These are phyloP conservation scores for Botrytis aclada DNA, from an alignment of 2,329 filamentous ascomycete species.

Conservation along the genomic window DNA sequence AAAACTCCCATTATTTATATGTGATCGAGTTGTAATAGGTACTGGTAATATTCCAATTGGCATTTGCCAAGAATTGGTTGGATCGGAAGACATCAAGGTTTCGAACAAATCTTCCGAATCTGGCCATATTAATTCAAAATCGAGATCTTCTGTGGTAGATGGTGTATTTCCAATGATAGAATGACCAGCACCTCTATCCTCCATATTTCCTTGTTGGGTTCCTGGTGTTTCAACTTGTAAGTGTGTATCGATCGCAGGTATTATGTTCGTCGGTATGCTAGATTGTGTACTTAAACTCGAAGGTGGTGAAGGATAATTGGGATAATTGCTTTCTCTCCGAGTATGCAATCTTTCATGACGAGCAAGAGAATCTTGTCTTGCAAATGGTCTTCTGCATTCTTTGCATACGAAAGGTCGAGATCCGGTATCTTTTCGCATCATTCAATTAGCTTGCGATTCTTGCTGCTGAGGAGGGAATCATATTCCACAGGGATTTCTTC, in stretches of 20 bases:
- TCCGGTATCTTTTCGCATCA: slow-evolving; percentile 23
- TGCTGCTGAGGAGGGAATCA: slow-evolving; percentile 11
- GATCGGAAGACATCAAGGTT: slow-evolving; percentile 43
- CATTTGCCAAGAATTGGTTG: slow-evolving; percentile 43
- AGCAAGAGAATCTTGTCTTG: slow-evolving; percentile 44
- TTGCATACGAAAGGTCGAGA: slow-evolving; percentile 41
- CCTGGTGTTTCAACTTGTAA: slow-evolving; percentile 6
- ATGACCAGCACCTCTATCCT: not conserved
- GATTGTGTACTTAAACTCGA: slow-evolving; percentile 19
- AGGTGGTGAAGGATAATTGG: slow-evolving; percentile 29
- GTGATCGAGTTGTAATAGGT: slow-evolving; percentile 40
- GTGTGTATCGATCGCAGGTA: slow-evolving; percentile 15
- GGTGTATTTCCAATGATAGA: slow-evolving; percentile 16
- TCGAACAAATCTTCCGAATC: slow-evolving; percentile 46
- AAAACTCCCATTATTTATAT: slow-evolving; percentile 29
- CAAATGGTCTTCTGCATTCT: slow-evolving; percentile 42
- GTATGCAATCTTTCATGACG: slow-evolving; percentile 44
- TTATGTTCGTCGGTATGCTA: slow-evolving; percentile 1
- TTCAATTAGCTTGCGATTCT: slow-evolving; percentile 24
- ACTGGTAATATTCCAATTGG: slow-evolving; percentile 43
- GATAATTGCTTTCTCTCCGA: slow-evolving; percentile 30
- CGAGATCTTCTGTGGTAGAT: slow-evolving; percentile 24
- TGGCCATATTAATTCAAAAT: slow-evolving; percentile 45
- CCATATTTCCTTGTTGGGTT: not conserved
- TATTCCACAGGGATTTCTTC: not conserved